Evolutionary conservation across 148 eudicot genomes (phyloP).

Genomic region (Spergularia bocconei): DNA sequence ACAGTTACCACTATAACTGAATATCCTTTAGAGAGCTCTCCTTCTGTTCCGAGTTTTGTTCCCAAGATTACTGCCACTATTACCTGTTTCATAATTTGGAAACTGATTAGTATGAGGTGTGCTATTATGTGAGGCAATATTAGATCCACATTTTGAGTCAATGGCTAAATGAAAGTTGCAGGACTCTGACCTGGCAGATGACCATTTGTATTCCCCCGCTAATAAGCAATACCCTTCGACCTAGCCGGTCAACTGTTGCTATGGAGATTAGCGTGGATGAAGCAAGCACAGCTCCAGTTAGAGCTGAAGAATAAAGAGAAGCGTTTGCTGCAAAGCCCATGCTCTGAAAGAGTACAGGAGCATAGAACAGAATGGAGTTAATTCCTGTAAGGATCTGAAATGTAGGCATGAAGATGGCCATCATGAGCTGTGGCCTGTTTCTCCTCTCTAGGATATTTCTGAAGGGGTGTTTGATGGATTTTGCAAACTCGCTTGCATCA

Average conservation of each 20-base stretch:
- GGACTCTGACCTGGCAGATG: slow-evolving; percentile 48
- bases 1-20: slow-evolving; percentile 59
- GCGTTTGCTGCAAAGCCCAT: slow-evolving; percentile 68
- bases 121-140: neutral
- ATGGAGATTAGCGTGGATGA: slow-evolving; percentile 65
- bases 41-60: slow-evolving; percentile 52
- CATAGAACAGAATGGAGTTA: slow-evolving; percentile 80
- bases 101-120: neutral
- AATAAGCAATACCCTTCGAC: slow-evolving; percentile 59
- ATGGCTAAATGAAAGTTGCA: neutral
- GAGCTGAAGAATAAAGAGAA: slow-evolving; percentile 65
- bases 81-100: slow-evolving; percentile 45
- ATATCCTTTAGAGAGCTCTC: slow-evolving; percentile 51
- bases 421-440: slow-evolving; percentile 71
- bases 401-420: slow-evolving; percentile 78
- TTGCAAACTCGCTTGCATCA: slow-evolving; percentile 77
- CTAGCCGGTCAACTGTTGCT: slow-evolving; percentile 61
- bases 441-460: slow-evolving; percentile 67
- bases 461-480: slow-evolving; percentile 67
- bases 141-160: neutral
- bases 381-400: slow-evolving; percentile 88
- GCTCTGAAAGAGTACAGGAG: slow-evolving; percentile 83
- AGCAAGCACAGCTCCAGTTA: slow-evolving; percentile 66
- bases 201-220: slow-evolving; percentile 73
- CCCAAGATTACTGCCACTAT: slow-evolving; percentile 69